Base-by-base conservation (phyloP, 805 yeast species). In the Geotrichum ghanense region DNA sequence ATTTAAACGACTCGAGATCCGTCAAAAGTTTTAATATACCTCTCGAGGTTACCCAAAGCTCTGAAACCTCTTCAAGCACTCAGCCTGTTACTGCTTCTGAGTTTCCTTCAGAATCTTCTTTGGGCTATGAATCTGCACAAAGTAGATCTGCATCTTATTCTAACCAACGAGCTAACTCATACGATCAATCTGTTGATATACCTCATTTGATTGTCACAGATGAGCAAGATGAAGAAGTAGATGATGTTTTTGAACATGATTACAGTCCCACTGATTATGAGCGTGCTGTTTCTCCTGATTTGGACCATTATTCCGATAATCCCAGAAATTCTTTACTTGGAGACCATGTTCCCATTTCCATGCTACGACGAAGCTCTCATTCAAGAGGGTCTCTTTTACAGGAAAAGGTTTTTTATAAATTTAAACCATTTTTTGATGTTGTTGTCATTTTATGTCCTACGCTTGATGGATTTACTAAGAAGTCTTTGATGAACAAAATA, bases 391-490 rank as follows among this genome's bases (percentile, higher is more conserved):
- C 37, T n/a, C 12, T 31, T 31, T 7, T 31, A n/a, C 17, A 24
- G 12, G 27, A 24, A 7, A 24, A 24, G 27, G 10, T 24, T 12
- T 7, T 31, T n/a, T 4, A 12, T n/a, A 31, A 19, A 12, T 31
- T 10, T n/a, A 5, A 31, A 19, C 10, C 19, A 5, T 31, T 16
- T 16, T n/a, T 31, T n/a, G 37, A 31, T 31, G 37, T 31, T 12
- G 14, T 39, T 9, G 23, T 22, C 23, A 48, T 41, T 2, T 31
- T 65, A 25, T 62, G 62, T 46, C 69, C 68, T 1, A 58, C 65
- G 3, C 37, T 64, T 3, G 46, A 35, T 2, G 56, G 50, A 9
- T 41, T 62, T 40, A 14, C 31, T 3, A 51, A 55, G 12, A 63
- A 62, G 41, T 45, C 63, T 3, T 44, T 51, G 44, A 26, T 50